Percentiles rank a stretch among this genome's conserved stretches.
Conservation (phyloP, 2,329 filamentous ascomycete species). For the Hypoxylon sp. region DNA sequence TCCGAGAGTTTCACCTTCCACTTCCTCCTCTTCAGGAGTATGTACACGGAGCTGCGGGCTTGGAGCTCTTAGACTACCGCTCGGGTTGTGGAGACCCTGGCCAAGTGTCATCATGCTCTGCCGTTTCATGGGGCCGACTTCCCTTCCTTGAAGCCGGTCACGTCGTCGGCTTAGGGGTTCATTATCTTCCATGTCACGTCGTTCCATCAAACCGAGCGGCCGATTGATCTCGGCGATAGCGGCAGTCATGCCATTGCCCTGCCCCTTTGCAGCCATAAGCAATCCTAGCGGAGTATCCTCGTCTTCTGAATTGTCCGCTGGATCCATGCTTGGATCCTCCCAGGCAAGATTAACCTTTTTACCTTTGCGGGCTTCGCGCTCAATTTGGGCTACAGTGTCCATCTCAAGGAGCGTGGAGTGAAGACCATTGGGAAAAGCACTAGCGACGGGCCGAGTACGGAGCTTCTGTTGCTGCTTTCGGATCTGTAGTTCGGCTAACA, state of each 20-base stretch:
- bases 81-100: slow-evolving; percentile 51
- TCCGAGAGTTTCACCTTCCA: slow-evolving; percentile 76
- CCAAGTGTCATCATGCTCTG: slow-evolving; percentile 62
- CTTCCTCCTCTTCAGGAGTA: slow-evolving; percentile 63
- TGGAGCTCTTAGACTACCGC: slow-evolving; percentile 48
- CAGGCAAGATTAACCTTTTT: slow-evolving; percentile 90
- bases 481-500: slow-evolving; percentile 91
- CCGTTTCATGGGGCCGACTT: slow-evolving; percentile 60
- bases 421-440: slow-evolving; percentile 79
- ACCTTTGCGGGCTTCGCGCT: slow-evolving; percentile 79
- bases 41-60: slow-evolving; percentile 53
- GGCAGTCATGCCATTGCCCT: slow-evolving; percentile 63
- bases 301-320: slow-evolving; percentile 51
- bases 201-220: slow-evolving; percentile 83
- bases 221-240: slow-evolving; percentile 70
- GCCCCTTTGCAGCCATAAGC: slow-evolving; percentile 75
- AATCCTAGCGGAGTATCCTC: slow-evolving; percentile 87
- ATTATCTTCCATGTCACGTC: slow-evolving; percentile 89
- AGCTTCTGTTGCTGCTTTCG: slow-evolving; percentile 90
- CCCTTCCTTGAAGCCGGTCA: slow-evolving; percentile 78
- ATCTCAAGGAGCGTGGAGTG: slow-evolving; percentile 91
- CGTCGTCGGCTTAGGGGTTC: slow-evolving; percentile 87
- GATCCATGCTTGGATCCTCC: slow-evolving; percentile 68
- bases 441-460: slow-evolving; percentile 78
- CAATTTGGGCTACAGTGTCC: slow-evolving; percentile 89